These are phyloP conservation scores for Gonium pectorale DNA, from an alignment of 139 green algal genomes.

Conservation along the genomic window DNA sequence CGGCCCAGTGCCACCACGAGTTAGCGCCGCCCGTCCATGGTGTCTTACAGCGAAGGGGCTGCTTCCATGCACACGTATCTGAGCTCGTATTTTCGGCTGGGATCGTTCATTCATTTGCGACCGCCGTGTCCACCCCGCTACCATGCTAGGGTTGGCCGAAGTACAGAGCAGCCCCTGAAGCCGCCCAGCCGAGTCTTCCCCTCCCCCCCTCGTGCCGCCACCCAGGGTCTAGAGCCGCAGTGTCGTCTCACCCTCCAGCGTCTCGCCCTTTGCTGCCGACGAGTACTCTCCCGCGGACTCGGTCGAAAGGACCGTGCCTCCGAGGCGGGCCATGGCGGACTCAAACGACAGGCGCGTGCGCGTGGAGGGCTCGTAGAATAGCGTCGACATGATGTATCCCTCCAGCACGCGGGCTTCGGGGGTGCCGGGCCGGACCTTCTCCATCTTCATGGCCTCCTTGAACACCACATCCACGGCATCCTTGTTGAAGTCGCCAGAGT, in stretches of 20 bases:
- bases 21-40: too few species aligned
- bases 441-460: slow-evolving; percentile 85
- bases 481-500: slow-evolving; percentile 93
- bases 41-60: too few species aligned
- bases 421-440: slow-evolving; percentile 67
- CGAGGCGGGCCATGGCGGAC: slow-evolving; percentile 93
- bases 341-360: slow-evolving; percentile 98
- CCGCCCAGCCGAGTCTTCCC: too few species aligned
- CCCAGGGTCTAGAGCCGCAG: background rate
- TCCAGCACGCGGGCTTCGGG: slow-evolving; percentile 79
- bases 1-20: too few species aligned
- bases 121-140: too few species aligned
- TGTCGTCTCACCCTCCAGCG: slow-evolving; percentile 87
- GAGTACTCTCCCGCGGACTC: slow-evolving; percentile 97
- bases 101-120: too few species aligned
- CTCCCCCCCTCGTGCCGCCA: too few species aligned
- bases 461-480: slow-evolving; percentile 91
- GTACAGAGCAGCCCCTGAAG: too few species aligned
- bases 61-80: too few species aligned
- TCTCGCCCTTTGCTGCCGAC: slow-evolving; percentile 98
- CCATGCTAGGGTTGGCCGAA: too few species aligned
- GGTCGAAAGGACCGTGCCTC: slow-evolving; percentile 94
- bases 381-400: slow-evolving; percentile 95
- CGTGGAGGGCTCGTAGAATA: slow-evolving; percentile 99
- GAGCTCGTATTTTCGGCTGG: too few species aligned